These are phyloP conservation scores for Stagonosporopsis tanaceti DNA, from an alignment of 2,329 filamentous ascomycete species.

Conservation along the genomic window DNA sequence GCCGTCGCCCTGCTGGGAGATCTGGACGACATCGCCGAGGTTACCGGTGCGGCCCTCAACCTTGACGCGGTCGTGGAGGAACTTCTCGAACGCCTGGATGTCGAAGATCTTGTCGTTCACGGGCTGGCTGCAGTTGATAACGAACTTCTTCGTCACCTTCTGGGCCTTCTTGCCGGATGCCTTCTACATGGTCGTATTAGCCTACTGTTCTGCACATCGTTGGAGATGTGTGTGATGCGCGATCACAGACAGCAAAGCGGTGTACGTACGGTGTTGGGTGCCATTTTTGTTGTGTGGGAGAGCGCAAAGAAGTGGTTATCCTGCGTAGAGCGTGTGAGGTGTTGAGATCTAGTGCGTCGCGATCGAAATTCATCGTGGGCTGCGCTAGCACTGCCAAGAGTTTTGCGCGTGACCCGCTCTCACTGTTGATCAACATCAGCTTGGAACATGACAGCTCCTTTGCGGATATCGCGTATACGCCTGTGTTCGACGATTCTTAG, in stretches of 20 bases:
- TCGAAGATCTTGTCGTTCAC: slow-evolving; percentile 99
- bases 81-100: slow-evolving; percentile 98
- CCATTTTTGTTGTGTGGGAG: slow-evolving; percentile 72
- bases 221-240: slow-evolving; percentile 27
- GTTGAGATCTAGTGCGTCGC: slow-evolving; percentile 11
- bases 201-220: slow-evolving; percentile 79
- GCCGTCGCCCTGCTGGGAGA: slow-evolving; percentile 91
- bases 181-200: slow-evolving; percentile 77
- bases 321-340: slow-evolving; percentile 67
- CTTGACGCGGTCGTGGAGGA: slow-evolving; percentile 99
- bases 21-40: slow-evolving; percentile 90
- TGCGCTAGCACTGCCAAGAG: slow-evolving; percentile 27
- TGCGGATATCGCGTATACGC: too few relatives aligned
- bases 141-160: slow-evolving; percentile 94
- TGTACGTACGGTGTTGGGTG: slow-evolving; percentile 89
- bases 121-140: slow-evolving; percentile 99
- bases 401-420: slow-evolving; percentile 9
- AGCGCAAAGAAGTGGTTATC: slow-evolving; percentile 90
- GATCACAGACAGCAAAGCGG: slow-evolving; percentile 90
- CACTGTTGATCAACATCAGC: not conserved
- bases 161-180: slow-evolving; percentile 59
- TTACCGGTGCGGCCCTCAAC: slow-evolving; percentile 98
- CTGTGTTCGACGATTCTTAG: too few relatives aligned
- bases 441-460: too few relatives aligned
- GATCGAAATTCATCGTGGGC: slow-evolving; percentile 30